phyloP scores from a whole-genome alignment of 2,329 filamentous ascomycete species.

The Xylariaceae sp. region DNA sequence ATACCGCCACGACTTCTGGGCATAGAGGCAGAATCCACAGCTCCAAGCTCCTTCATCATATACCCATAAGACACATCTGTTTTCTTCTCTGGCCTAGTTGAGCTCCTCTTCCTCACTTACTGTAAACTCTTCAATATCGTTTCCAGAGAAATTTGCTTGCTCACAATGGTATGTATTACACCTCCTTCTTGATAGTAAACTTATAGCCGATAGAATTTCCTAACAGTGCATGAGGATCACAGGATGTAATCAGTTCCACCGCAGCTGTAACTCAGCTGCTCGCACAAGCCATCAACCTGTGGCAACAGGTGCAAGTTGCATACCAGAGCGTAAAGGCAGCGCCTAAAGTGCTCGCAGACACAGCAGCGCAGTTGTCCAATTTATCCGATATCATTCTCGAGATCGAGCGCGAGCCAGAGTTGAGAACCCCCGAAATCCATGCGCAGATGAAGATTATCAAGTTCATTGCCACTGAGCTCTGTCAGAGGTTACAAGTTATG shows the following conservation, averaged over 20 bases:
- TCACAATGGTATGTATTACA: too few relatives aligned
- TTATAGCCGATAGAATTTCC: too few relatives aligned
- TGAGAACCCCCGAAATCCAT: conserved; percentile 6
- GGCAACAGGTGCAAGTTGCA: conserved; percentile 1
- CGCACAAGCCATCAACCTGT: conserved; percentile 8
- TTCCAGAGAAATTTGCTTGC: too few relatives aligned
- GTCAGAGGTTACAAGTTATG: not conserved
- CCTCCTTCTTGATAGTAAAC: too few relatives aligned
- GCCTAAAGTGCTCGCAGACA: not conserved
- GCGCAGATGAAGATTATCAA: conserved; percentile 2
- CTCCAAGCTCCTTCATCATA: too few relatives aligned
- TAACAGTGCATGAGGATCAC: too few relatives aligned
- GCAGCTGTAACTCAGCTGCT: conserved; percentile 9
- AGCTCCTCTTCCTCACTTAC: too few relatives aligned
- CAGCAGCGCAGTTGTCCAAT: not conserved
- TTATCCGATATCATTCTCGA: not conserved
- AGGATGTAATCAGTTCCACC: conserved; percentile 6
- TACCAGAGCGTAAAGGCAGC: not conserved
- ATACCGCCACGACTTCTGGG: too few relatives aligned
- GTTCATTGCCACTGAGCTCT: not conserved
- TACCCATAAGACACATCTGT: too few relatives aligned
- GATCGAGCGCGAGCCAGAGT: not conserved
- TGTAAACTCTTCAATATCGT: too few relatives aligned
- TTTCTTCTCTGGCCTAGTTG: too few relatives aligned
- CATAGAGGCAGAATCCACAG: too few relatives aligned